phyloP scores from a whole-genome alignment of 768 basidiomycete genomes.

The Saitozyma sp. region DNA sequence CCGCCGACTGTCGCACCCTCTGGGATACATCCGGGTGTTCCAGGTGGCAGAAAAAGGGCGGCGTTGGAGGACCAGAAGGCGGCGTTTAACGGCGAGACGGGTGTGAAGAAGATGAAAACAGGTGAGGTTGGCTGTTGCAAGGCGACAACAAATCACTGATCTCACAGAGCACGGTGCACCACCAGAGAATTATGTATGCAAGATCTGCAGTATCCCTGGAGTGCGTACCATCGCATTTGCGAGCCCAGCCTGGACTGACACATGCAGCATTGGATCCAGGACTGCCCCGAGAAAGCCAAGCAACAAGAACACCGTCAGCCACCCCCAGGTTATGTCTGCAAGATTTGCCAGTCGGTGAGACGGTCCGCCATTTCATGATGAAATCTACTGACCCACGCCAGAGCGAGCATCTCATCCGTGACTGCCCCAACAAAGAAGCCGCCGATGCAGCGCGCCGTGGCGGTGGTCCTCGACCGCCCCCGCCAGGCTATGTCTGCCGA shows the following conservation, averaged over 20 bases:
- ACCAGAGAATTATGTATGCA: conserved; percentile 50
- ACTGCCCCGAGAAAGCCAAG: conserved; percentile 47
- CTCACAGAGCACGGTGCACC: conserved; percentile 31
- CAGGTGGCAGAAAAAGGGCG: conserved; percentile 48
- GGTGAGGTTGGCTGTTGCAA: conserved; percentile 17
- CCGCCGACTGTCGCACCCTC: conserved; percentile 11
- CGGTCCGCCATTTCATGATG: neutral
- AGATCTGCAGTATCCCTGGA: conserved; percentile 46
- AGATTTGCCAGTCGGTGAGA: conserved; percentile 71
- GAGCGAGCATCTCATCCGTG: conserved; percentile 81
- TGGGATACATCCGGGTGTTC: neutral
- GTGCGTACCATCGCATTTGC: conserved; percentile 27
- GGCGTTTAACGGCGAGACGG: conserved; percentile 24
- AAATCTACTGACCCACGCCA: conserved; percentile 43
- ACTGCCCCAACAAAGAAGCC: conserved; percentile 76
- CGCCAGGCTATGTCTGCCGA: conserved; percentile 70
- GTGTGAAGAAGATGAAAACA: conserved; percentile 31
- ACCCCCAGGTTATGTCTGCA: conserved; percentile 84
- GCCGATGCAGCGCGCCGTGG: conserved; percentile 41
- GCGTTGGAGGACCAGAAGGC: conserved; percentile 44
- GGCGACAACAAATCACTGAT: neutral
- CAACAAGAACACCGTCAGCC: conserved; percentile 56
- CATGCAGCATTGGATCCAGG: conserved; percentile 50
- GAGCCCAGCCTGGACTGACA: conserved; percentile 16
- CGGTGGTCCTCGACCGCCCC: conserved; percentile 26